phyloP scores from a whole-genome alignment of 1,284 basidiomycete genomes.

The Stygiomarasmius scandens region DNA sequence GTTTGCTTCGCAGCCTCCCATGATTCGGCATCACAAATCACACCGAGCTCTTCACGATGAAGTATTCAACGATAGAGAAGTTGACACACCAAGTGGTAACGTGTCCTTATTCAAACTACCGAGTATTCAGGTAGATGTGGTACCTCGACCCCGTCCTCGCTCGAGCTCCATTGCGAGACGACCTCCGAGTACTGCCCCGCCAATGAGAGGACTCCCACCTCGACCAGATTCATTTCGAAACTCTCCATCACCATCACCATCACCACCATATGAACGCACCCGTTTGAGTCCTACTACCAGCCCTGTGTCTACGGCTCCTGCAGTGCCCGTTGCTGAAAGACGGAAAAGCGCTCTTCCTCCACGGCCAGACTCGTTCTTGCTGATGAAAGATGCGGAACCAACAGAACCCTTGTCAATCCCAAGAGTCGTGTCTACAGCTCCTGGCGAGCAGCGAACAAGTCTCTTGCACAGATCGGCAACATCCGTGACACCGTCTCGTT shows the following conservation, averaged over 20 bases:
- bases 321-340: not conserved
- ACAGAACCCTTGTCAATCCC: not conserved
- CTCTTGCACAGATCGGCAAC: not conserved
- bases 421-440: not conserved
- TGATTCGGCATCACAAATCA: slow-evolving; percentile 13
- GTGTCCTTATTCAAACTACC: not conserved
- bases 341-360: not conserved
- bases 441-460: not conserved
- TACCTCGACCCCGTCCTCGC: slow-evolving; percentile 10
- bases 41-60: slow-evolving; percentile 33
- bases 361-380: slow-evolving; percentile 4
- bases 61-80: slow-evolving; percentile 32
- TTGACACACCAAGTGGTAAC: slow-evolving; percentile 11
- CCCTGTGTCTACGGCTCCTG: slow-evolving; percentile 1
- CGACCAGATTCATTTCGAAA: slow-evolving; percentile 10
- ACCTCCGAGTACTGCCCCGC: slow-evolving; percentile 13
- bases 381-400: not conserved
- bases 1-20: slow-evolving; percentile 32
- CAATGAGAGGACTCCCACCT: slow-evolving; percentile 8
- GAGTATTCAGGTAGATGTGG: not conserved
- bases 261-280: slow-evolving; percentile 15
- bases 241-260: slow-evolving; percentile 19
- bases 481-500: not conserved
- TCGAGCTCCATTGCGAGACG: slow-evolving; percentile 13
- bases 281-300: slow-evolving; percentile 4